Evolutionary conservation across 192 early-diverging fungal genomes (phyloP), one percentile per base, ranked within the genome.

Genomic region (Dispira simplex): DNA sequence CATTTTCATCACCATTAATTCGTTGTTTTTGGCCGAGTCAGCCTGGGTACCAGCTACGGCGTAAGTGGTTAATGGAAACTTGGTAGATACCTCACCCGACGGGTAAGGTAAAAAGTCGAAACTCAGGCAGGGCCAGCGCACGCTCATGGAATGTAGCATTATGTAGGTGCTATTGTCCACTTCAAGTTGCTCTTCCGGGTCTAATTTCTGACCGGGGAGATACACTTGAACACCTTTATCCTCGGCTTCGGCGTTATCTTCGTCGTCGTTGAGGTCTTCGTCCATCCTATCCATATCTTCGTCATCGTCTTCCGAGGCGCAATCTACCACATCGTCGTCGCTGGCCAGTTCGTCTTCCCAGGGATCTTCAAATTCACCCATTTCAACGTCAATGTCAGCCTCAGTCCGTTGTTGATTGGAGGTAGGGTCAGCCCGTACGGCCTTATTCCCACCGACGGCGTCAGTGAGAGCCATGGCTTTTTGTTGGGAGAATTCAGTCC

Each of bases 1-100:
- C 90, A 96, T 85, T 74, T 97, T 97, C 87, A 99, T 93, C 46
- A 99, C 71, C 44, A 95, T 77, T 39, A 99, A 69, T 67, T 96
- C 89, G 75, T 97, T 97, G 71, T 90, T 85, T 65, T 83, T 82
- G 28, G 83, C 71, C 14, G 73, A 68, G 57, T 91, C 89, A 11
- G 94, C 91, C 69, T 94, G 92, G 10, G 93, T 92, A 55, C 96
- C 96, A 25, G 95, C 88, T 13, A 94, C 92, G 16, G 95, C 78
- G 71, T 96, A 99, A 46, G 85, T 76, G 43, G 95, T 95, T 69
- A 86, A 85, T 46, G 96, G 96, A 71, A 90, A 99, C 72, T 77
- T 81, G 46, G 79, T 85, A 60, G 94, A 77, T 63, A 81, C 81
- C 27, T 73, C 75, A 8, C 93, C 96, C 44, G 96, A 74, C 46